phyloP scores from a whole-genome alignment of 1,284 basidiomycete species.

The Cutaneotrichosporon mucoides region DNA sequence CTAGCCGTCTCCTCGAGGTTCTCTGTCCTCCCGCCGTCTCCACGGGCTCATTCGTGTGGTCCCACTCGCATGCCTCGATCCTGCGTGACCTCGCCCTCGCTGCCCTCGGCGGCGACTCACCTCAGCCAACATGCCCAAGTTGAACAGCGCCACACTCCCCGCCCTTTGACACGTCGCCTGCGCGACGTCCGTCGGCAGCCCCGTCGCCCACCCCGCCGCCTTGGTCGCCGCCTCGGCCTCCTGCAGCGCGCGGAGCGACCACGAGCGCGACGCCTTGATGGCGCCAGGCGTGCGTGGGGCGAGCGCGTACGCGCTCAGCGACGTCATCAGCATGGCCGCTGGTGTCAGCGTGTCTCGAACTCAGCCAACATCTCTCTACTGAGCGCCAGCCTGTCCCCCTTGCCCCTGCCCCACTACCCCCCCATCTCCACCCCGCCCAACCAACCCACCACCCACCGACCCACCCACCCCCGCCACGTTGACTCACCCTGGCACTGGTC shows the following conservation, averaged over 20 bases:
- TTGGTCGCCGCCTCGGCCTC: conserved; percentile 35
- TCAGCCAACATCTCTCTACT: no score
- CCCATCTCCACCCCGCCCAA: no score
- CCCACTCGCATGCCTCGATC: no score
- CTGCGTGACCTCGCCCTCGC: background rate
- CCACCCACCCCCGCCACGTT: no score
- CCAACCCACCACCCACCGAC: no score
- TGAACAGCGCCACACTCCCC: conserved; percentile 38
- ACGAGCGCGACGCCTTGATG: conserved; percentile 39
- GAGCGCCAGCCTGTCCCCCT: no score
- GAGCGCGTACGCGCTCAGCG: conserved; percentile 43
- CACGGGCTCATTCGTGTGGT: no score
- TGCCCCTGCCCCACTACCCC: no score
- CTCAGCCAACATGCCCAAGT: conserved; percentile 48
- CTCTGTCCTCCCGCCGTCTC: no score
- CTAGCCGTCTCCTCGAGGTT: no score
- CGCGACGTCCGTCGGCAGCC: conserved; percentile 19
- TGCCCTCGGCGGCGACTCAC: conserved; percentile 22
- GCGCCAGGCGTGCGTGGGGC: conserved; percentile 36
- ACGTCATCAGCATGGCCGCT: conserved; percentile 42
- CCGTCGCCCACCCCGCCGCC: conserved; percentile 16
- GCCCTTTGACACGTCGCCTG: conserved; percentile 36
- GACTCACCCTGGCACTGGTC: conserved; percentile 42
- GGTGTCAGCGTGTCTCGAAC: no score
- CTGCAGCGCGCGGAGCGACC: conserved; percentile 43